phyloP scores from a whole-genome alignment of 495 filamentous ascomycete genomes.

The Acidiella bohemica region DNA sequence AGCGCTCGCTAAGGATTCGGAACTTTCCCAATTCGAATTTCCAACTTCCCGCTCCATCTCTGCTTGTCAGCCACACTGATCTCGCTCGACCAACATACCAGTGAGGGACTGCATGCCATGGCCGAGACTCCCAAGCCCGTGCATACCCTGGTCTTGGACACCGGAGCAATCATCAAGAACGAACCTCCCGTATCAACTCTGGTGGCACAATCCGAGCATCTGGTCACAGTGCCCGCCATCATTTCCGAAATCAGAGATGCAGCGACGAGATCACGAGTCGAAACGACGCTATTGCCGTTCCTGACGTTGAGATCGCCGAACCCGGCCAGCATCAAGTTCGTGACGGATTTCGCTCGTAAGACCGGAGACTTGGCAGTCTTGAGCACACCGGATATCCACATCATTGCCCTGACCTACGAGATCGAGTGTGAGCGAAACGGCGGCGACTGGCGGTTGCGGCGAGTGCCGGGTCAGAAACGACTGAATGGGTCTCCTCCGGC shows the following conservation, averaged over 20 bases:
- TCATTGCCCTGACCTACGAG: constrained; percentile 85
- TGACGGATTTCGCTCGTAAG: constrained; percentile 75
- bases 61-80: too few relatives aligned
- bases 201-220: constrained; percentile 55
- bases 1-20: too few relatives aligned
- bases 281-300: constrained; percentile 74
- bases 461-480: constrained; percentile 59
- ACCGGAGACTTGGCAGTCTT: constrained; percentile 83
- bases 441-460: constrained; percentile 70
- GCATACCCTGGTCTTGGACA: constrained; percentile 76
- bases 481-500: constrained; percentile 54
- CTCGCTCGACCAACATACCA: too few relatives aligned
- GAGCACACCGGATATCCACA: constrained; percentile 73
- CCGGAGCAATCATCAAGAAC: constrained; percentile 84
- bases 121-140: constrained; percentile 42
- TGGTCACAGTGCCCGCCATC: constrained; percentile 78
- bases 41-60: too few relatives aligned
- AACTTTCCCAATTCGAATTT: too few relatives aligned
- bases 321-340: constrained; percentile 58
- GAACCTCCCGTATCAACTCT: constrained; percentile 67
- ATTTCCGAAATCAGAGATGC: constrained; percentile 79
- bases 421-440: constrained; percentile 72
- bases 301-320: constrained; percentile 59
- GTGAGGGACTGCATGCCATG: too few relatives aligned
- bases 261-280: constrained; percentile 62